Evolutionary conservation across 2,329 filamentous ascomycete species (phyloP), one percentile per base, ranked within the genome.

Genomic region (Harringtonia lauricola): DNA sequence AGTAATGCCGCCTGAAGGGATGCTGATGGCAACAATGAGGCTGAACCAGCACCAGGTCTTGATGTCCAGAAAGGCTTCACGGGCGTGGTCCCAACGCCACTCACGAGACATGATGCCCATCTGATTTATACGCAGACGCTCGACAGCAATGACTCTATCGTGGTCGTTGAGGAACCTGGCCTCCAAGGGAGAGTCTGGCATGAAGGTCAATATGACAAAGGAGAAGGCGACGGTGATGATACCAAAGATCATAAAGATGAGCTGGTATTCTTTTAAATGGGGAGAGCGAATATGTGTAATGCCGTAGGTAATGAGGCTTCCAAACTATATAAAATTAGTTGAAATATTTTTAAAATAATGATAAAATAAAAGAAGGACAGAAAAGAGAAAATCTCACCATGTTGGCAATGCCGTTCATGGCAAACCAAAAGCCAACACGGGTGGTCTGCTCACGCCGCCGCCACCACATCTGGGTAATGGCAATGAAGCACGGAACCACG

Each of bases 391-490:
- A n/a, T n/a, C n/a, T n/a, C n/a, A n/a, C n/a, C 64, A 77, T 74
- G 53, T 70, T 72, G 4, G 73, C 74, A 4, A 78, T 56, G 3
- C 76, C 75, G 42, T 78, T 74, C 70, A 77, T 79, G 19, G 67
- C 68, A 51, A 78, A 77, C 76, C 75, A 79, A 2, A 68, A 66
- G 8, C 71, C 69, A 10, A 73, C 71, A 3, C 75, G 61, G 38
- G 73, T 55, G 0, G 74, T 76, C 55, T 80, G 75, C 50, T 79
- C 76, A 45, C 67, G 63, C 42, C 74, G 65, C 36, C 72, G 66
- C 64, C 73, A 80, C 75, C 76, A 81, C 71, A 77, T 77, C 44
- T 72, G 67, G 1, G 74, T 76, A 29, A 77, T 71, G 19, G 72
- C 71, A n/a, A 76, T 63, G 49, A 76, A 78, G 18, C 68, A 69